Percentiles rank a stretch among this genome's conserved stretches.
Conservation (phyloP, 768 basidiomycete species). For the Mycena rosella region DNA sequence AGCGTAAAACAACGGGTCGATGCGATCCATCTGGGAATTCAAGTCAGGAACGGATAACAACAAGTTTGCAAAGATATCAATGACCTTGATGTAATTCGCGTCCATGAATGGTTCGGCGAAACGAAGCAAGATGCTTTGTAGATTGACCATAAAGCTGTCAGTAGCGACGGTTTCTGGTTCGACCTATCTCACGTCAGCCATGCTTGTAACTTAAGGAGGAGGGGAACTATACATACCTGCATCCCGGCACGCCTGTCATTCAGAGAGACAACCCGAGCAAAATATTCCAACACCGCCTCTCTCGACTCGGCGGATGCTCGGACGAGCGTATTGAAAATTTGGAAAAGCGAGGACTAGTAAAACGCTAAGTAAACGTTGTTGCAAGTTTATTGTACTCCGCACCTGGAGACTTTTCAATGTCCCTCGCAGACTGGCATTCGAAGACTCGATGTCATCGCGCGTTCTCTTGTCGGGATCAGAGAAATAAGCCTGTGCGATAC, state of each 20-base stretch:
- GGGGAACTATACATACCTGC: slow-evolving; percentile 73
- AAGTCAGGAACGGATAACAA: slow-evolving; percentile 13
- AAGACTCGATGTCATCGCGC: slow-evolving; percentile 81
- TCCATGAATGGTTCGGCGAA: slow-evolving; percentile 98
- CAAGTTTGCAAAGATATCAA: slow-evolving; percentile 40
- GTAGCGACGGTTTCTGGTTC: slow-evolving; percentile 88
- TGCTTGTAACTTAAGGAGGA: neutral
- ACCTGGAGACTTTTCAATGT: slow-evolving; percentile 91
- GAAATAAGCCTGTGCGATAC: slow-evolving; percentile 84
- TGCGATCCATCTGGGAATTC: slow-evolving; percentile 81
- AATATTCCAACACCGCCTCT: slow-evolving; percentile 87
- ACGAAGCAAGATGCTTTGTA: slow-evolving; percentile 84
- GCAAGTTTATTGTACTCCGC: slow-evolving; percentile 20
- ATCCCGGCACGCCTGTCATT: slow-evolving; percentile 93
- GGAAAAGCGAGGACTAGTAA: slow-evolving; percentile 75
- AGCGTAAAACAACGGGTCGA: slow-evolving; percentile 87
- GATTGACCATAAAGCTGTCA: slow-evolving; percentile 94
- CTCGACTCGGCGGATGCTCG: slow-evolving; percentile 82
- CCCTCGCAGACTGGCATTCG: slow-evolving; percentile 86
- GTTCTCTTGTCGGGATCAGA: slow-evolving; percentile 83
- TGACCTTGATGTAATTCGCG: slow-evolving; percentile 87
- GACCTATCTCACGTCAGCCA: slow-evolving; percentile 60
- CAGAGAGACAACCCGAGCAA: slow-evolving; percentile 77
- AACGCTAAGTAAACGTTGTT: neutral
- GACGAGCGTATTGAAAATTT: slow-evolving; percentile 90